Base-by-base conservation (phyloP, 176 grass and related monocot species). In the Dendrocalamus sinicus region DNA sequence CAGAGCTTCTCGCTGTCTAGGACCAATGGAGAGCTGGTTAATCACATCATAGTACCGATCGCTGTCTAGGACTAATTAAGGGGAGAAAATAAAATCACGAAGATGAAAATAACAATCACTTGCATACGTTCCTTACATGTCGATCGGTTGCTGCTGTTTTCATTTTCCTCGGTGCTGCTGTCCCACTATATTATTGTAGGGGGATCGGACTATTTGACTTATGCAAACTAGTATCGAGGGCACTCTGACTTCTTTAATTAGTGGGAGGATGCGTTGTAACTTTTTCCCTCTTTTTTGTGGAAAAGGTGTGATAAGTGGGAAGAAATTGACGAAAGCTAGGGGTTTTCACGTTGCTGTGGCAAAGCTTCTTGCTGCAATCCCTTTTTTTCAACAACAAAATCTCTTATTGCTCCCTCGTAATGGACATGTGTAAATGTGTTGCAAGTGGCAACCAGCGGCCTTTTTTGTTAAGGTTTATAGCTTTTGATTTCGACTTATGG, bases 351-450 rank as follows among this genome's bases (percentile, higher is more conserved):
- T 53, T 52, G 72, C 26, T 9, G 24, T 32, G 26, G 24, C 46
- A 74, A 52, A 74, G 24, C 24, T 32, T 4, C 72, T 74, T 52
- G 46, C 14, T 52, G 72, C 72, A 30, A 26, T 26, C 0, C 48
- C 72, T 24, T 74, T 74, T 35, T 35, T 14, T 52, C 37, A 74
- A 32, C 15, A 30, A 52, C 72, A 48, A 74, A 10, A 74, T 74
- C 51, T 57, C 48, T 76, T 20, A 40, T 0, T 10, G 23, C 4
- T 57, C 51, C 73, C 51, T 76, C 16, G 50, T 1, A 55, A 40
- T 59, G 5, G 32, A 40, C 51, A 22, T 55, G 28, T 20, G 73
- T 9, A 14, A 50, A 24, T 51, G 47, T 74, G 24, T 32, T 74
- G 14, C 24, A 53, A 32, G 12, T 23, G 32, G 73, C 10, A 57